A percentile compares a stretch with the other conserved stretches of the same genome.
Evolutionary conservation across 148 eudicot species (phyloP).

Genomic region (Persicaria tinctoria): DNA sequence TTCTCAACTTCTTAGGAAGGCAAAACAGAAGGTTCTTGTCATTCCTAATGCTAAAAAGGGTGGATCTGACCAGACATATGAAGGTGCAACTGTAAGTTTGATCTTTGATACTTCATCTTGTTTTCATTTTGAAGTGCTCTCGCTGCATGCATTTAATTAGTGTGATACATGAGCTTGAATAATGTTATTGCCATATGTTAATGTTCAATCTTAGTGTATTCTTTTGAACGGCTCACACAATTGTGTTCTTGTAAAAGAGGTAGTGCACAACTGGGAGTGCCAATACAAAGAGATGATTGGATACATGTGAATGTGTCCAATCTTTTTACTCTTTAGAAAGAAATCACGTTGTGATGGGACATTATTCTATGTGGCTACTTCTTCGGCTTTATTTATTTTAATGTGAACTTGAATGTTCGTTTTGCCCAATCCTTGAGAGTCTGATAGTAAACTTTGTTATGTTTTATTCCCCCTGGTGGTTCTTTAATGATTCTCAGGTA

Average conservation of each 20-base stretch:
- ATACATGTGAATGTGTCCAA: not conserved
- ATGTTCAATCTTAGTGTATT: not conserved
- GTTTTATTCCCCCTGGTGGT: not conserved
- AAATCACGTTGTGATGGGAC: not conserved
- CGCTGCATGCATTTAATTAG: not conserved
- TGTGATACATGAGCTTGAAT: not conserved
- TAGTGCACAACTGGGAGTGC: not conserved
- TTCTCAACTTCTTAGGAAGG: constrained; percentile 94
- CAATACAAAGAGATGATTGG: not conserved
- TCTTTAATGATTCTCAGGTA: not conserved
- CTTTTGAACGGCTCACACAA: not conserved
- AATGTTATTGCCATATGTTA: not conserved
- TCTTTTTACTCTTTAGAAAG: not conserved
- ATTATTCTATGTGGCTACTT: not conserved
- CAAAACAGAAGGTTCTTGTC: constrained; percentile 82
- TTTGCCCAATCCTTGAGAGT: not conserved
- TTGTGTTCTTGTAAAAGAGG: not conserved
- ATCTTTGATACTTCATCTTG: not conserved
- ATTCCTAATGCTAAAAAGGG: constrained; percentile 84
- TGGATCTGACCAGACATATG: constrained; percentile 92
- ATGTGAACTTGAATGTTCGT: not conserved
- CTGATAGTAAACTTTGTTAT: not conserved
- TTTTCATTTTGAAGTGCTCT: constrained; percentile 1
- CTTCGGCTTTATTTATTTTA: not conserved
- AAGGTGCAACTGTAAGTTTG: constrained; percentile 96